A percentile compares a stretch with the other conserved stretches of the same genome.
Evolutionary conservation across 768 basidiomycete genomes (phyloP).

Genomic region (Russula dissimulans): DNA sequence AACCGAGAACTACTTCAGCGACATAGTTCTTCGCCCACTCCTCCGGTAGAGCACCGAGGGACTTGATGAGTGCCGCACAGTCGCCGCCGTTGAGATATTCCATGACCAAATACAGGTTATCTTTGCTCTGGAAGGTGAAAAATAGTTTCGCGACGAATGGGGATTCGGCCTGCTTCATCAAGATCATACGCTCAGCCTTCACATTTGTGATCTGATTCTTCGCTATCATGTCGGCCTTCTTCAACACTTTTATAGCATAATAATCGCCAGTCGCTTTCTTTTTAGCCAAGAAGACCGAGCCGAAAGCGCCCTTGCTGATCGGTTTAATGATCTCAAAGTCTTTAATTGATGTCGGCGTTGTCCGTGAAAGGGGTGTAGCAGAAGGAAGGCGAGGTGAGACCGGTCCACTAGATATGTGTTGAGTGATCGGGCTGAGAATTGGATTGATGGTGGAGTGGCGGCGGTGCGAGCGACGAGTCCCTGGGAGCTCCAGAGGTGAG

Average conservation of each 20-base stretch:
- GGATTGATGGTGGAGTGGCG: constrained; percentile 53
- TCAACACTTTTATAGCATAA: constrained; percentile 99
- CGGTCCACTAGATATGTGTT: constrained; percentile 45
- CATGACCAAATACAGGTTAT: constrained; percentile 98
- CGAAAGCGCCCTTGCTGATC: constrained; percentile 97
- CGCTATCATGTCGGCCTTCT: constrained; percentile 99
- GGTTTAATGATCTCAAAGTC: constrained; percentile 99
- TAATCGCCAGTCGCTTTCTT: constrained; percentile 98
- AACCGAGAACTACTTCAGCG: constrained; percentile 89
- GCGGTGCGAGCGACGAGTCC: constrained; percentile 50
- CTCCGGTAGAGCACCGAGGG: constrained; percentile 85
- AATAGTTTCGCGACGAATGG: constrained; percentile 97
- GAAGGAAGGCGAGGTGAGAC: constrained; percentile 85
- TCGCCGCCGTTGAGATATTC: constrained; percentile 98
- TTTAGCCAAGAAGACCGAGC: constrained; percentile 95
- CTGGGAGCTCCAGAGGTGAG: constrained; percentile 43
- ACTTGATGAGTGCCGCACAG: constrained; percentile 94
- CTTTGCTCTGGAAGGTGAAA: constrained; percentile 99
- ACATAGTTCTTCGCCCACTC: constrained; percentile 97
- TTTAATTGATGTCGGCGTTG: constrained; percentile 87
- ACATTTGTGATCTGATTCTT: constrained; percentile 99
- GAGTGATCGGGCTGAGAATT: constrained; percentile 45
- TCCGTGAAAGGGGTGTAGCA: constrained; percentile 63
- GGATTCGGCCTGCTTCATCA: constrained; percentile 98
- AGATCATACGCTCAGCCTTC: constrained; percentile 98